Percentiles rank a stretch among this genome's conserved stretches.
Conservation (phyloP, 1,284 basidiomycete species). For the Melampsora larici-populina region DNA sequence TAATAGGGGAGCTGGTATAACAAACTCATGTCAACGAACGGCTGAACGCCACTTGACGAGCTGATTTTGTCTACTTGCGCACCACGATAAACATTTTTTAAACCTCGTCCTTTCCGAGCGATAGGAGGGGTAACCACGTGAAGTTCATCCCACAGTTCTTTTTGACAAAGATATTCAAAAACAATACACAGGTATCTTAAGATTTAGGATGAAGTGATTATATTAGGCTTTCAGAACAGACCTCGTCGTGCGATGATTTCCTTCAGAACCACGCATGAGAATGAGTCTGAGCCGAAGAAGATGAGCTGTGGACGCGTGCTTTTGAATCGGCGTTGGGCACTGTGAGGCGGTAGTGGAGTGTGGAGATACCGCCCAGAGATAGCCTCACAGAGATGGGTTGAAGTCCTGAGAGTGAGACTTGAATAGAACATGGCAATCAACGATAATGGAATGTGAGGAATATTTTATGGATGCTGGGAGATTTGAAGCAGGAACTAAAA, state of each 20-base stretch:
- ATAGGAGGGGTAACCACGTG: slow-evolving; percentile 6
- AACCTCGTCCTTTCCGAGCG: not conserved
- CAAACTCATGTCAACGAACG: not conserved
- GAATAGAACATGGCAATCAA: too few species aligned
- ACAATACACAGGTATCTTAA: too few species aligned
- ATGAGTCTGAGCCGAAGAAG: not conserved
- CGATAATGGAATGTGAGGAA: not conserved
- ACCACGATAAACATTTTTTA: not conserved
- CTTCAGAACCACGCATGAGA: slow-evolving; percentile 2
- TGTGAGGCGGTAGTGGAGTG: too few species aligned
- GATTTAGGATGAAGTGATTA: too few species aligned
- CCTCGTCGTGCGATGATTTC: slow-evolving; percentile 1
- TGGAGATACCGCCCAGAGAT: too few species aligned
- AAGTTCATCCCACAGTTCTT: slow-evolving; percentile 1
- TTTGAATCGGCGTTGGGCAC: too few species aligned
- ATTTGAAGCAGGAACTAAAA: too few species aligned
- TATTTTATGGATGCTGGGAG: not conserved
- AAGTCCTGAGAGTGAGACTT: too few species aligned
- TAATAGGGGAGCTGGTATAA: not conserved
- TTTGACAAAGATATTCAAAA: not conserved
- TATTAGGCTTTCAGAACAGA: not conserved
- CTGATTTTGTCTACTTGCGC: not conserved
- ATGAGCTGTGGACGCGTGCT: not conserved
- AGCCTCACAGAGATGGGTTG: too few species aligned
- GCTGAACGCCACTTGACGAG: not conserved